Evolutionary conservation across 768 basidiomycete species (phyloP).

Genomic region (Mycena floridula): DNA sequence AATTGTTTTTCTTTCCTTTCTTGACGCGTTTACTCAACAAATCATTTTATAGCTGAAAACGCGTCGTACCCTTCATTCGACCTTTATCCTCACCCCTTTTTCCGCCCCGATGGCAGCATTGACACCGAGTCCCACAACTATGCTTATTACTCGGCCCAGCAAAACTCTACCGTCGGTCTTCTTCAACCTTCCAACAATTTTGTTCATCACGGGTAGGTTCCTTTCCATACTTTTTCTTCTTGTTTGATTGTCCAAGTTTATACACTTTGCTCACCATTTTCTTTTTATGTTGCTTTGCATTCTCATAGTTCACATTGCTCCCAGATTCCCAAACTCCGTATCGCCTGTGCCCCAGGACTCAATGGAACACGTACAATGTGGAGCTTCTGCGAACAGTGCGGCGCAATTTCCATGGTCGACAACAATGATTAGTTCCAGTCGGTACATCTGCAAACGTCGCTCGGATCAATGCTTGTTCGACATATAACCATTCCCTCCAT

Average conservation of each 20-base stretch:
- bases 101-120: conserved; percentile 27
- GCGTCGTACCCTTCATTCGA: conserved; percentile 59
- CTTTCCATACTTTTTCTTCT: neutral
- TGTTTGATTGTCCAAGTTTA: neutral
- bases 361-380: conserved; percentile 79
- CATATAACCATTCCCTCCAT: too few relatives aligned
- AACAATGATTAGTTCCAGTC: conserved; percentile 40
- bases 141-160: conserved; percentile 32
- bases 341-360: conserved; percentile 66
- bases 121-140: conserved; percentile 18
- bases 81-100: conserved; percentile 50
- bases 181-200: conserved; percentile 60
- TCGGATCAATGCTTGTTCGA: neutral
- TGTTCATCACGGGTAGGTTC: conserved; percentile 65
- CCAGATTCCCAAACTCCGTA: conserved; percentile 78
- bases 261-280: conserved; percentile 2
- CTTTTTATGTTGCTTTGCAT: conserved; percentile 1
- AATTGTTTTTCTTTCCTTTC: conserved; percentile 21
- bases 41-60: conserved; percentile 10
- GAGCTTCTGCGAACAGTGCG: conserved; percentile 85
- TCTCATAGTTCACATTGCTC: conserved; percentile 54
- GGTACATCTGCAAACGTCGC: neutral
- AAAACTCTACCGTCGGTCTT: conserved; percentile 49
- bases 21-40: conserved; percentile 1
- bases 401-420: conserved; percentile 85